Conservation (phyloP, 139 green algal species). For the Cymbomonas tetramitiformis region DNA sequence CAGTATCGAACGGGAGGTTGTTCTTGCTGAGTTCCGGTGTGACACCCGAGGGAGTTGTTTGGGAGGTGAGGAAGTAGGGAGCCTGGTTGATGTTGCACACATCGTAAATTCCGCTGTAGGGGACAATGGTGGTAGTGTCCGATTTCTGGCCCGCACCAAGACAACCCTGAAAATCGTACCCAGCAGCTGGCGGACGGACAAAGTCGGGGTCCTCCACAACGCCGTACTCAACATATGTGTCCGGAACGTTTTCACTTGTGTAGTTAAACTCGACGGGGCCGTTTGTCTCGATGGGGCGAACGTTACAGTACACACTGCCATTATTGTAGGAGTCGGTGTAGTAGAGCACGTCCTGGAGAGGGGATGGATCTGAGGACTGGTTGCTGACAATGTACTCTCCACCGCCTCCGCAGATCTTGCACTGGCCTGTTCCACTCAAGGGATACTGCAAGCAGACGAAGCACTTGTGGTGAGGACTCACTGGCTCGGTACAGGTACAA, state of each 20-base stretch:
- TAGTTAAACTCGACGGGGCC: background rate
- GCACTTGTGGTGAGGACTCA: background rate
- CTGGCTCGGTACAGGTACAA: too few relatives aligned
- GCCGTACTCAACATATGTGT: background rate
- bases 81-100: background rate
- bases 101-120: background rate
- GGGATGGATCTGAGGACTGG: background rate
- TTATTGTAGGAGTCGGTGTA: background rate
- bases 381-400: background rate
- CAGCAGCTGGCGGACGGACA: too few relatives aligned
- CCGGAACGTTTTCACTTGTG: background rate
- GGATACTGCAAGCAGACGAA: background rate
- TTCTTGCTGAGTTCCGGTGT: background rate
- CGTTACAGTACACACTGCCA: background rate
- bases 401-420: conserved; percentile 16
- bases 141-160: background rate
- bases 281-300: background rate
- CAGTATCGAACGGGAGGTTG: background rate
- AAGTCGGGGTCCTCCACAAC: background rate
- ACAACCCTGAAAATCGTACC: background rate
- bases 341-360: background rate
- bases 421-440: conserved; percentile 2
- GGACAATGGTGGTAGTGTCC: background rate
- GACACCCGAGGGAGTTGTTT: background rate
- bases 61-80: conserved; percentile 11